phyloP scores from a whole-genome alignment of 306 rosid species.

The Medicago truncatula region MtrunA17r5.0-ANR NC_053046.1:6854001-6854500 shows the following conservation, averaged over 20 bases:
- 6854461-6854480: slow-evolving; percentile 64
- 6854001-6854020: slow-evolving; percentile 67
- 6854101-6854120: slow-evolving; percentile 73
- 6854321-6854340: slow-evolving; percentile 54
- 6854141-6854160: slow-evolving; percentile 67
- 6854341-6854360: slow-evolving; percentile 54
- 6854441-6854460: slow-evolving; percentile 57
- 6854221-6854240: slow-evolving; percentile 71
- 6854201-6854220: slow-evolving; percentile 77
- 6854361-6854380: slow-evolving; percentile 59
- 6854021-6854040: slow-evolving; percentile 44
- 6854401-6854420: slow-evolving; percentile 69
- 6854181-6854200: slow-evolving; percentile 61
- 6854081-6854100: slow-evolving; percentile 73
- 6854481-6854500: slow-evolving; percentile 58
- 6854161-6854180: slow-evolving; percentile 68
- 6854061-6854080: slow-evolving; percentile 50
- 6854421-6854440: slow-evolving; percentile 59
- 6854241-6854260: slow-evolving; percentile 62
- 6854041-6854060: slow-evolving; percentile 50
- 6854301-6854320: slow-evolving; percentile 72
- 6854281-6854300: slow-evolving; percentile 78
- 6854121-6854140: slow-evolving; percentile 59
- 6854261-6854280: slow-evolving; percentile 57
- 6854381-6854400: slow-evolving; percentile 65